These are phyloP conservation scores for Ogataea sp. DNA, from an alignment of 805 yeast species.

Conservation along the genomic window DNA sequence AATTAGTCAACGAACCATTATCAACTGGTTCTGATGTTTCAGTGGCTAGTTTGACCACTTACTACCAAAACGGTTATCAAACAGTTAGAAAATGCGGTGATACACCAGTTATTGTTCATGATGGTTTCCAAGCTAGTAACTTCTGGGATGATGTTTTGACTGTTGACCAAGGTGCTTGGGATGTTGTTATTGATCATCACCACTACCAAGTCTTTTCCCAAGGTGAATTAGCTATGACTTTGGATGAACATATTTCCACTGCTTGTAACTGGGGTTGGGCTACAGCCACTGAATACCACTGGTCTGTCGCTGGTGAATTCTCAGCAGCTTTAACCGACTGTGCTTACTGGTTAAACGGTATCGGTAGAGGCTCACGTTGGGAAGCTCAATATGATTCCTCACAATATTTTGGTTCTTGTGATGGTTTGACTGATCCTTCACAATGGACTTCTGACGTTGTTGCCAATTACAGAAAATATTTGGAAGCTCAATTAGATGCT, in stretches of 20 bases:
- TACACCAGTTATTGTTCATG: slow-evolving; percentile 54
- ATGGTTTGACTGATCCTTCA: slow-evolving; percentile 22
- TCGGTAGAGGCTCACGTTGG: slow-evolving; percentile 57
- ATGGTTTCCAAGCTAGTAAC: slow-evolving; percentile 53
- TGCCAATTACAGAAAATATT: slow-evolving; percentile 52
- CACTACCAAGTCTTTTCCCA: slow-evolving; percentile 79
- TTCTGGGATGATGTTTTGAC: slow-evolving; percentile 57
- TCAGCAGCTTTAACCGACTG: slow-evolving; percentile 67
- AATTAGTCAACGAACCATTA: slow-evolving; percentile 84
- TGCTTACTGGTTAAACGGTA: slow-evolving; percentile 62
- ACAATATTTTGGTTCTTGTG: slow-evolving; percentile 56
- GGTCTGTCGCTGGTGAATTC: slow-evolving; percentile 72
- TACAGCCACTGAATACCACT: slow-evolving; percentile 47
- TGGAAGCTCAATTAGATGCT: slow-evolving; percentile 91
- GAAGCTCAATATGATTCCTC: slow-evolving; percentile 37
- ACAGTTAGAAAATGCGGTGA: slow-evolving; percentile 46
- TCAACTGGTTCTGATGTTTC: slow-evolving; percentile 69
- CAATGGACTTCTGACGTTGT: slow-evolving; percentile 56
- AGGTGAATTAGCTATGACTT: slow-evolving; percentile 46
- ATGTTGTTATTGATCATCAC: slow-evolving; percentile 80
- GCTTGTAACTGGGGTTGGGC: slow-evolving; percentile 37
- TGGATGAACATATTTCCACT: slow-evolving; percentile 58
- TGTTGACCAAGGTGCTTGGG: slow-evolving; percentile 31
- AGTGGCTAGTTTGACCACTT: slow-evolving; percentile 49
- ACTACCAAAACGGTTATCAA: slow-evolving; percentile 55